Base-by-base conservation (phyloP, 371 early-diverging fungal genomes). In the Basidiobolus meristosporus region DNA sequence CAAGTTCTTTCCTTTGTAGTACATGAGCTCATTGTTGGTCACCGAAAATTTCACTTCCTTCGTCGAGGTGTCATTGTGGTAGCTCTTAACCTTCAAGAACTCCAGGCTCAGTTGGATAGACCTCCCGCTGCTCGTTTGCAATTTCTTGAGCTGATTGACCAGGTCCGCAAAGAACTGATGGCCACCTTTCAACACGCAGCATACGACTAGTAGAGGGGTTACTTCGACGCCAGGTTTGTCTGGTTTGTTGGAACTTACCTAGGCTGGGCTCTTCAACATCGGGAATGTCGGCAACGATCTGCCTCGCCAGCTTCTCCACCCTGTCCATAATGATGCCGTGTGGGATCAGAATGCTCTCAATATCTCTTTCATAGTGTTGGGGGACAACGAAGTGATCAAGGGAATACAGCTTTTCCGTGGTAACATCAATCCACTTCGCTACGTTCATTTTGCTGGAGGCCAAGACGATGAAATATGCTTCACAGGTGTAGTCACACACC, bases 271-370 rank as follows among this genome's bases (percentile, higher is more conserved):
- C n/a, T n/a, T n/a, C n/a, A n/a, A n/a, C n/a, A n/a, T n/a, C 84
- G 32, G 58, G 59, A 36, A 71, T 53, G 36, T 78, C 76, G 17
- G 68, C 69, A 28, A 73, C 73, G 48, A 78, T 80, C 33, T 75
- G 42, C 46, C 73, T 66, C 31, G 80, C 77, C 23, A 91, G 62
- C 56, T 87, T 88, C 48, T 82, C 74, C 37, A 89, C 76, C 43
- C 86, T 67, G 50, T 82, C 73, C 84, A 75, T 77, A 50, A 90
- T 89, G 42, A 90, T 74, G 23, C 92, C 92, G 56, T 89, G 82
- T 12, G 89, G 91, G 42, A 90, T 81, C 47, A 91, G 55, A 40
- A 90, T 78, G 53, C 77, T 70, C 37, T 73, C 65, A 10, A 89
- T 70, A 36, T 84, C 87, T 15, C 76, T 56, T 42, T 68, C 55